Percentiles rank a stretch among this genome's conserved stretches.
Conservation (phyloP, 73 alveolate genomes). For the Symbiodinium natans region DNA sequence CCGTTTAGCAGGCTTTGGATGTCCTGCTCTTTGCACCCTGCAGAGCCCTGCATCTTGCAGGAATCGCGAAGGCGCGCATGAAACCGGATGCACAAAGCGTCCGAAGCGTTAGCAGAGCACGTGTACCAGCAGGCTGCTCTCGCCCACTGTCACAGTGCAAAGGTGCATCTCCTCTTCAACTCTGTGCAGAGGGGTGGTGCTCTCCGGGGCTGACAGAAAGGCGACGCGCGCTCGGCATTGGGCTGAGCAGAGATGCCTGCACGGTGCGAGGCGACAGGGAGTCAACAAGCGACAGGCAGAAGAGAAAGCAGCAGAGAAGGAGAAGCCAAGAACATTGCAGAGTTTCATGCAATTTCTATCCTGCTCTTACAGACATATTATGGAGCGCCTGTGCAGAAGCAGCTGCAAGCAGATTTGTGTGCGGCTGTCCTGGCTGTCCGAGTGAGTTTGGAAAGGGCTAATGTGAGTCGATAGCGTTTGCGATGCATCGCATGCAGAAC, state of each 20-base stretch:
- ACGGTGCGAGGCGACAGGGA: neutral
- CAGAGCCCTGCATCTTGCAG: neutral
- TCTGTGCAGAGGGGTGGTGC: neutral
- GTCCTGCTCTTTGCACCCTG: neutral
- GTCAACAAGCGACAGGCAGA: neutral
- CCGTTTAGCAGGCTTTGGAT: no score
- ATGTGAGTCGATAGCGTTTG: no score
- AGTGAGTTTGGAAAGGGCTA: neutral
- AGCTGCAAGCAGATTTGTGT: constrained; percentile 42
- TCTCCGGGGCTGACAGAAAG: neutral
- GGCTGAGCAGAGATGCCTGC: constrained; percentile 70
- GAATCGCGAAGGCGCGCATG: neutral
- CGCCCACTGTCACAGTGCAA: neutral
- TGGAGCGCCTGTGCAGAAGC: constrained; percentile 73
- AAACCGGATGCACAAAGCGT: neutral
- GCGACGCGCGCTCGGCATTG: constrained; percentile 64
- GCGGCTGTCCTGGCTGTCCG: neutral
- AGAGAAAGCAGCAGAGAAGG: no score
- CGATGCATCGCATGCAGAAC: no score
- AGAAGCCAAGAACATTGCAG: no score
- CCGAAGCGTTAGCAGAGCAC: neutral
- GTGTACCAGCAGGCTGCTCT: no score
- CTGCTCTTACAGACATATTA: neutral
- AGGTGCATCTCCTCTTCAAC: neutral
- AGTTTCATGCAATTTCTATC: neutral